These are phyloP conservation scores for Raffaelea albimanens DNA, from an alignment of 2,329 filamentous ascomycete genomes.

Conservation along the genomic window DNA sequence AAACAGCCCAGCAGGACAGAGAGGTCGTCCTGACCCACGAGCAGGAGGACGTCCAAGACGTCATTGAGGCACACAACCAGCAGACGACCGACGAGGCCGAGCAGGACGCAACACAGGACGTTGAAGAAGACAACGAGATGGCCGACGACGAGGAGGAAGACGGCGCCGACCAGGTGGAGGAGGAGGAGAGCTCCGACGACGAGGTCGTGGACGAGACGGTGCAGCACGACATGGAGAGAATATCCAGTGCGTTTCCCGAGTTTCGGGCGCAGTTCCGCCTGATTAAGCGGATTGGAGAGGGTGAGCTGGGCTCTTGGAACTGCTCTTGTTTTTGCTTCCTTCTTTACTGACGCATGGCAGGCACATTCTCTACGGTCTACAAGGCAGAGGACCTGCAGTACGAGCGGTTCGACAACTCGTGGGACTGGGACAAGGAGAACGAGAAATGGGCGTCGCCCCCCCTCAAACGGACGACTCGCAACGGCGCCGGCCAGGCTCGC, in stretches of 20 bases:
- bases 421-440: slow-evolving; percentile 66
- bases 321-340: not conserved
- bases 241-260: slow-evolving; percentile 72
- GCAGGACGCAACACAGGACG: slow-evolving; percentile 25
- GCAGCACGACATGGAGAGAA: slow-evolving; percentile 75
- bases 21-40: slow-evolving; percentile 21
- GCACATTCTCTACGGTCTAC: slow-evolving; percentile 97
- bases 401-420: slow-evolving; percentile 72
- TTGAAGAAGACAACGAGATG: slow-evolving; percentile 32
- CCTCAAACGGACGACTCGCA: slow-evolving; percentile 38
- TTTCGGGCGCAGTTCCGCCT: slow-evolving; percentile 79
- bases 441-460: slow-evolving; percentile 62
- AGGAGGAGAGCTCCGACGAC: slow-evolving; percentile 47
- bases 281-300: slow-evolving; percentile 96
- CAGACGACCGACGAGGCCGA: slow-evolving; percentile 21
- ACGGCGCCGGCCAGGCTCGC: slow-evolving; percentile 8
- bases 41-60: slow-evolving; percentile 33
- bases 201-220: slow-evolving; percentile 57
- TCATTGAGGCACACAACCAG: slow-evolving; percentile 15
- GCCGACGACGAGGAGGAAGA: slow-evolving; percentile 20
- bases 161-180: slow-evolving; percentile 23
- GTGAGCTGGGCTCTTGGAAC: slow-evolving; percentile 34
- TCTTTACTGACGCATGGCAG: slow-evolving; percentile 31
- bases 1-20: slow-evolving; percentile 23
- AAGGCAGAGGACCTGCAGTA: slow-evolving; percentile 93